Conservation (phyloP, 192 early-diverging fungal species). For the Chytriomyces sp. region DNA sequence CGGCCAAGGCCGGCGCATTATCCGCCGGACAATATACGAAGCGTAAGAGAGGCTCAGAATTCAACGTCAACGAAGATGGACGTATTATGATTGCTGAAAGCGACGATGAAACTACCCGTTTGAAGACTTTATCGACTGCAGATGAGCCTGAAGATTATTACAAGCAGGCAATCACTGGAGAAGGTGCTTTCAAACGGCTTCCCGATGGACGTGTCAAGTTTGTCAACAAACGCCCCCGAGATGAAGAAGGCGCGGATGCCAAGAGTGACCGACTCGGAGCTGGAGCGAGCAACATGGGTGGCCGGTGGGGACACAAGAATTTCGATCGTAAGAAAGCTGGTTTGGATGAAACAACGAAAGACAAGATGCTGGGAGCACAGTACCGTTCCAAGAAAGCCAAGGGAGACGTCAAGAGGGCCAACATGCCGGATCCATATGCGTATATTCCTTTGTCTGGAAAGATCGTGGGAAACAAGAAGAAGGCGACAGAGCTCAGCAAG, state of each 20-base stretch:
- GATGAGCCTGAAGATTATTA: conserved; percentile 74
- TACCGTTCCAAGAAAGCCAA: conserved; percentile 82
- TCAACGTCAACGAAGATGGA: conserved; percentile 75
- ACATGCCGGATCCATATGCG: conserved; percentile 89
- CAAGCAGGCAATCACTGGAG: conserved; percentile 73
- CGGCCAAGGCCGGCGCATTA: conserved; percentile 13
- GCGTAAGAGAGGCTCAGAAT: conserved; percentile 44
- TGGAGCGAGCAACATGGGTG: conserved; percentile 34
- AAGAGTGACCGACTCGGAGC: conserved; percentile 14
- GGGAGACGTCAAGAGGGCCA: conserved; percentile 90
- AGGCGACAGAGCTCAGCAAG: conserved; percentile 40
- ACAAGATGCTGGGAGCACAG: conserved; percentile 67
- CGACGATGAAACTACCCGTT: conserved; percentile 44
- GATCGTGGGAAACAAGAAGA: conserved; percentile 61
- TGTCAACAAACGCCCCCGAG: conserved; percentile 57
- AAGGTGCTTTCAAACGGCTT: conserved; percentile 84
- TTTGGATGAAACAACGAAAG: conserved; percentile 17
- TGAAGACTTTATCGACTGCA: conserved; percentile 40
- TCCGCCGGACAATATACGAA: neutral
- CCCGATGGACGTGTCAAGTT: conserved; percentile 88
- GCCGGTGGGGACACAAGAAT: conserved; percentile 17
- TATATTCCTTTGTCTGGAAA: conserved; percentile 86
- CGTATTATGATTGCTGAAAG: conserved; percentile 80
- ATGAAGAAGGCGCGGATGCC: conserved; percentile 36
- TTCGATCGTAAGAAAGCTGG: conserved; percentile 33